phyloP scores from a whole-genome alignment of 2,329 filamentous ascomycete species.

The Trichoderma koningiopsis region DNA sequence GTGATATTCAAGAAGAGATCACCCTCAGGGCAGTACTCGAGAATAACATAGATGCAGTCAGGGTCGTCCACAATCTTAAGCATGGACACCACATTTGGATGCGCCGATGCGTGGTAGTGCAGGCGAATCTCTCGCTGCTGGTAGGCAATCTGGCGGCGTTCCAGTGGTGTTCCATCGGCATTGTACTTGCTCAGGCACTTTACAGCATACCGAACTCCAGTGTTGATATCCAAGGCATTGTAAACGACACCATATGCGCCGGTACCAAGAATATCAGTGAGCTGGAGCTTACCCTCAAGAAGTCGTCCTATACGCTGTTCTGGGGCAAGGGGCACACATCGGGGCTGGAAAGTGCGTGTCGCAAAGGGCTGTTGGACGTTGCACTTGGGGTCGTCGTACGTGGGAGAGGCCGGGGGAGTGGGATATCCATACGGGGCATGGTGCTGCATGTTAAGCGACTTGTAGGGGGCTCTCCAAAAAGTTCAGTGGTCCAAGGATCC shows the following conservation, averaged over 20 bases:
- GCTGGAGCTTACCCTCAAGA: conserved; percentile 78
- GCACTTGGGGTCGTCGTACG: conserved; percentile 54
- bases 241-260: conserved; percentile 98
- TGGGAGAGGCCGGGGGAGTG: conserved; percentile 60
- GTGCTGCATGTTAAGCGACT: conserved; percentile 58
- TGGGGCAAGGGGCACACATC: conserved; percentile 63
- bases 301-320: conserved; percentile 86
- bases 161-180: conserved; percentile 67
- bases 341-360: conserved; percentile 46
- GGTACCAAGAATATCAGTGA: conserved; percentile 83
- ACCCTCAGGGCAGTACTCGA: conserved; percentile 96
- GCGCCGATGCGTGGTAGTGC: conserved; percentile 84
- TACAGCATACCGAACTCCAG: conserved; percentile 82
- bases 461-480: conserved; percentile 15
- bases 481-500: conserved; percentile 9
- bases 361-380: conserved; percentile 42
- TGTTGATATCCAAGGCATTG: conserved; percentile 80
- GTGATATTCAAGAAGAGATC: conserved; percentile 98
- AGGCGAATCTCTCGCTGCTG: conserved; percentile 91
- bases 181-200: conserved; percentile 96
- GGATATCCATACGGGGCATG: conserved; percentile 59
- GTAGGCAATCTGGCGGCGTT: conserved; percentile 83
- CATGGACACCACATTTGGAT: conserved; percentile 92
- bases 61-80: conserved; percentile 88
- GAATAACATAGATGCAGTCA: conserved; percentile 93